Conservation (phyloP, 2,329 filamentous ascomycete species). For the Venturiaceae sp. region DNA sequence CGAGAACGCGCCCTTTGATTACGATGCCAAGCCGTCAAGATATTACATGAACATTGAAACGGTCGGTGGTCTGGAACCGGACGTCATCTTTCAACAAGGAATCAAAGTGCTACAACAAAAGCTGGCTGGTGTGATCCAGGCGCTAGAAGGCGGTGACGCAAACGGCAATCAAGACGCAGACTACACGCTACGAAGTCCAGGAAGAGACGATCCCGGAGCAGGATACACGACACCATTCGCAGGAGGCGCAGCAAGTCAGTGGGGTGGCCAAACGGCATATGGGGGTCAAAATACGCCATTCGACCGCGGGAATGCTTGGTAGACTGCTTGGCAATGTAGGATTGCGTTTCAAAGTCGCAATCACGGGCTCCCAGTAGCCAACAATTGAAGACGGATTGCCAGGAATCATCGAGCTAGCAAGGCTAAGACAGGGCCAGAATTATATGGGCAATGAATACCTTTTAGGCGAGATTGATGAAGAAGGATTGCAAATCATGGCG, state of each 20-base stretch:
- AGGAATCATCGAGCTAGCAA: too few species aligned
- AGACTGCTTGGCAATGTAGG: neutral
- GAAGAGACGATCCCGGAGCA: conserved; percentile 38
- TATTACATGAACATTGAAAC: conserved; percentile 96
- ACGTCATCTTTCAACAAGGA: conserved; percentile 78
- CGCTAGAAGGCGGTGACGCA: conserved; percentile 41
- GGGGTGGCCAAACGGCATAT: conserved; percentile 52
- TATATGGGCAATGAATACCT: too few species aligned
- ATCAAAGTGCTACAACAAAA: conserved; percentile 87
- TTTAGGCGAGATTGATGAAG: too few species aligned
- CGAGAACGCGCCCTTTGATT: conserved; percentile 83
- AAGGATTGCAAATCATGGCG: too few species aligned
- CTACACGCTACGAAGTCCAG: conserved; percentile 47
- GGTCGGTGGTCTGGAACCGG: conserved; percentile 78
- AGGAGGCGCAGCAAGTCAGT: conserved; percentile 50
- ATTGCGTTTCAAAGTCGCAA: too few species aligned
- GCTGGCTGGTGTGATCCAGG: conserved; percentile 67
- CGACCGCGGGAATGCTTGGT: conserved; percentile 25
- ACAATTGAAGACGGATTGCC: too few species aligned
- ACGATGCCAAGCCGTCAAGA: conserved; percentile 68
- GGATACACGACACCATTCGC: conserved; percentile 62
- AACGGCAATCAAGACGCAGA: conserved; percentile 47
- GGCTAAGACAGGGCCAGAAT: too few species aligned
- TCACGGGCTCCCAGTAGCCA: too few species aligned
- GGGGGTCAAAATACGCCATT: conserved; percentile 47